Percentiles rank a stretch among this genome's conserved stretches.
Evolutionary conservation across 495 filamentous ascomycete genomes (phyloP).

Genomic region (Penicillium alfredii): DNA sequence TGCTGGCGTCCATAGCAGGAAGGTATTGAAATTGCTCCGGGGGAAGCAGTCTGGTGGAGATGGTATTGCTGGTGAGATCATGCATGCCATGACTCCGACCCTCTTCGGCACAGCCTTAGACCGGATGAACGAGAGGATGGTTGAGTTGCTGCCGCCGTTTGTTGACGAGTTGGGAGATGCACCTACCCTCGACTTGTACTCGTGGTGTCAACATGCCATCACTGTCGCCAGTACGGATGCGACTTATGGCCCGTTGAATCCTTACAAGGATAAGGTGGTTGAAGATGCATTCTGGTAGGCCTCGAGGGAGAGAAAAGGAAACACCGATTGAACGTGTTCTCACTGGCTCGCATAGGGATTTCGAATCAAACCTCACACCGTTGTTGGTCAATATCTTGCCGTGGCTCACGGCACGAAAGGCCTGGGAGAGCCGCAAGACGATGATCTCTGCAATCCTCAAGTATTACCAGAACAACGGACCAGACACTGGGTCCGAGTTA

Average conservation of each 20-base stretch:
- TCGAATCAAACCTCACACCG: conserved; percentile 34
- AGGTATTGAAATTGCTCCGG: conserved; percentile 12
- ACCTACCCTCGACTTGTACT: conserved; percentile 19
- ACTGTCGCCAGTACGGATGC: conserved; percentile 44
- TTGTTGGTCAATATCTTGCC: conserved; percentile 31
- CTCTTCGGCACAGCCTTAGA: conserved; percentile 24
- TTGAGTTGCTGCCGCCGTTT: conserved; percentile 6
- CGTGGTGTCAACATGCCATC: conserved; percentile 40
- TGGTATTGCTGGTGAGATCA: conserved; percentile 9
- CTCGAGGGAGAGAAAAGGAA: no score
- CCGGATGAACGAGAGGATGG: conserved; percentile 26
- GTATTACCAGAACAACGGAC: conserved; percentile 33
- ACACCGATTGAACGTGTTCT: no score
- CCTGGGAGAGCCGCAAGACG: conserved; percentile 30
- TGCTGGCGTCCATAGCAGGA: conserved; percentile 11
- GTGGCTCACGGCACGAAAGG: conserved; percentile 36
- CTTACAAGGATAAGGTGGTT: conserved; percentile 34
- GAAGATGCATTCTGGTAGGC: conserved; percentile 46
- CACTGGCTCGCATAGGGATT: conserved; percentile 26
- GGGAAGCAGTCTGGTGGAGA: conserved; percentile 15
- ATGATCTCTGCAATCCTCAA: conserved; percentile 32
- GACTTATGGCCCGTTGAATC: conserved; percentile 46
- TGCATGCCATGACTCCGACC: conserved; percentile 22
- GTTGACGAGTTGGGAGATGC: conserved; percentile 14
- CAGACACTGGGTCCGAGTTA: conserved; percentile 28